Conservation (phyloP, 2,329 filamentous ascomycete genomes). For the Celoporthe dispersa region DNA sequence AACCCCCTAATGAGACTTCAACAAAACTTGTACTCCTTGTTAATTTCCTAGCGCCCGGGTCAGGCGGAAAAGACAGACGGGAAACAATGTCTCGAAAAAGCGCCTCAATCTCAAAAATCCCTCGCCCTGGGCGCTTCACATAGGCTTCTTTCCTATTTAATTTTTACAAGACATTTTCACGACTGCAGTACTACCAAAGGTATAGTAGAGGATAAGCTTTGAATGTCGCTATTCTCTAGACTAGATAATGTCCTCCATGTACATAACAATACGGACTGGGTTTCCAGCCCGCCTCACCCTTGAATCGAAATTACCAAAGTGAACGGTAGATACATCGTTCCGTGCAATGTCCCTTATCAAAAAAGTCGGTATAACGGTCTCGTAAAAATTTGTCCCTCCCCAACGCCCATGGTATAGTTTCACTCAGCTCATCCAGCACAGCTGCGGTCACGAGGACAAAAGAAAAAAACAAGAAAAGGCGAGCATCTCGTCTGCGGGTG, state of each 20-base stretch:
- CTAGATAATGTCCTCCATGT: constrained; percentile 7
- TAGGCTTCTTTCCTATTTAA: background rate
- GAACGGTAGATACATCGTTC: constrained; percentile 19
- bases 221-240: constrained; percentile 17
- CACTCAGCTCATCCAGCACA: constrained; percentile 22
- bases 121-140: background rate
- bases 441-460: constrained; percentile 20
- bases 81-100: background rate
- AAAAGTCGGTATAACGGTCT: constrained; percentile 5
- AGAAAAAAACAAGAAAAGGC: constrained; percentile 31
- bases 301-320: constrained; percentile 20
- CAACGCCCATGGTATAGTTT: constrained; percentile 26
- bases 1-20: background rate
- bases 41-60: constrained; percentile 7
- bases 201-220: background rate
- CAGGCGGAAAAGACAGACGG: background rate
- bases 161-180: background rate
- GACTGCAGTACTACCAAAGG: background rate
- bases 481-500: background rate
- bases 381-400: constrained; percentile 8
- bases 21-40: background rate
- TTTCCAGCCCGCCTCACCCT: background rate
- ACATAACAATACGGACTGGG: constrained; percentile 9
- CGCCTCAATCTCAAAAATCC: background rate
- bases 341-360: constrained; percentile 9